Conservation (phyloP, 2,329 filamentous ascomycete species). For the Neonectria coccinea region DNA sequence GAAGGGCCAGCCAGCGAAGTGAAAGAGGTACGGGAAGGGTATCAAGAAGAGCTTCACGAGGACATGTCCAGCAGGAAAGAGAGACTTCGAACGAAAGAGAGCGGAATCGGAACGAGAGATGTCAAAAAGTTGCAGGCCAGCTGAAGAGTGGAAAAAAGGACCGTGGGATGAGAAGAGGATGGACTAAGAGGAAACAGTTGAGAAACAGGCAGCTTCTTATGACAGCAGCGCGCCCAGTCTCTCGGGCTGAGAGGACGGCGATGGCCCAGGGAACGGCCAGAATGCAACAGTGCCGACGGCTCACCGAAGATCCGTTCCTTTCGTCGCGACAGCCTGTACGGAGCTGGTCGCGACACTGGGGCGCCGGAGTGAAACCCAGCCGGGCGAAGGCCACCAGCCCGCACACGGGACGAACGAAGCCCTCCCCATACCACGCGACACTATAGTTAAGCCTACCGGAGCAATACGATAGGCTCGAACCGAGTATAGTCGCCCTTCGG, state of each 20-base stretch:
- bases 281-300: slow-evolving; percentile 12
- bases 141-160: background rate
- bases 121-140: slow-evolving; percentile 18
- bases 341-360: slow-evolving; percentile 2
- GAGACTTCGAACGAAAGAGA: slow-evolving; percentile 9
- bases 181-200: background rate
- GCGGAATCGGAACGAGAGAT: slow-evolving; percentile 2
- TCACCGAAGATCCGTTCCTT: slow-evolving; percentile 10
- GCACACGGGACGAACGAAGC: background rate
- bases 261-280: background rate
- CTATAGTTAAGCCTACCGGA: too few species aligned
- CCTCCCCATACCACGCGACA: background rate
- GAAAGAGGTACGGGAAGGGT: slow-evolving; percentile 9
- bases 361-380: slow-evolving; percentile 19
- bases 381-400: background rate
- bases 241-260: background rate
- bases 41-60: slow-evolving; percentile 26
- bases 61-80: slow-evolving; percentile 1
- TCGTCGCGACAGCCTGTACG: background rate
- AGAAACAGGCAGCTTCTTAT: slow-evolving; percentile 16
- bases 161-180: slow-evolving; percentile 9
- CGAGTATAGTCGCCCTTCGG: background rate
- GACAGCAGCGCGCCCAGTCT: background rate
- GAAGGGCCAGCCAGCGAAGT: slow-evolving; percentile 41
- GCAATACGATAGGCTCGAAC: background rate